These are phyloP conservation scores for Ulmus americana DNA, from an alignment of 331 rosid species.

Conservation along the genomic window DNA sequence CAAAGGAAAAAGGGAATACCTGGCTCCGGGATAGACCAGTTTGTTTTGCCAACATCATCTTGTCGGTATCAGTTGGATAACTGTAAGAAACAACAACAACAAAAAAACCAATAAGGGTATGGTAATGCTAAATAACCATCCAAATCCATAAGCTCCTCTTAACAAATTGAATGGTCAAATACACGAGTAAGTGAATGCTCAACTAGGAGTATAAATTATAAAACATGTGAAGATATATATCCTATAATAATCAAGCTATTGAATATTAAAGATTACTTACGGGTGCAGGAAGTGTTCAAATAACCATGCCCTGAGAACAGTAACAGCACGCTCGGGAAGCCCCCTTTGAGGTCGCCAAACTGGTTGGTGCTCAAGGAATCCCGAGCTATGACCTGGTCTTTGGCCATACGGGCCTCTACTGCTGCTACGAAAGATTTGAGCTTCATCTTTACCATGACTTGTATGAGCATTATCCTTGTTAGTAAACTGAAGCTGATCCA, in stretches of 20 bases:
- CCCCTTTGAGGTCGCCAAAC: constrained; percentile 98
- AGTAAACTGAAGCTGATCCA: constrained; percentile 69
- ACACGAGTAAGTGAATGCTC: neutral
- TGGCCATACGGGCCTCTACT: constrained; percentile 46
- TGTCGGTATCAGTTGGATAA: constrained; percentile 91
- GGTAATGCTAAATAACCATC: neutral
- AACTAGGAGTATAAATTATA: neutral
- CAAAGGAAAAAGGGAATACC: constrained; percentile 36
- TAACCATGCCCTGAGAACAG: constrained; percentile 84
- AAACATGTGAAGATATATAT: neutral
- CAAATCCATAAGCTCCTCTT: neutral
- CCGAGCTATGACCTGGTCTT: constrained; percentile 37
- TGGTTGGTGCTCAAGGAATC: constrained; percentile 68
- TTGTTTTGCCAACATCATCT: constrained; percentile 85
- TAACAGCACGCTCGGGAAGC: constrained; percentile 83
- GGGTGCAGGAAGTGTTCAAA: constrained; percentile 95
- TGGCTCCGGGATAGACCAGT: constrained; percentile 91
- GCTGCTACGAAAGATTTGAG: constrained; percentile 32
- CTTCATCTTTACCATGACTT: constrained; percentile 38
- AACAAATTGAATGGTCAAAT: neutral
- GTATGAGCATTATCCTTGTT: constrained; percentile 35
- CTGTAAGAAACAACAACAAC: constrained; percentile 34
- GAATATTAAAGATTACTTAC: constrained; percentile 37
- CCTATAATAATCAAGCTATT: neutral
- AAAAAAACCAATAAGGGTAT: neutral